Evolutionary conservation across 768 basidiomycete genomes (phyloP), one percentile per base, ranked within the genome.

Genomic region (Lepiota brunneoincarnata): DNA sequence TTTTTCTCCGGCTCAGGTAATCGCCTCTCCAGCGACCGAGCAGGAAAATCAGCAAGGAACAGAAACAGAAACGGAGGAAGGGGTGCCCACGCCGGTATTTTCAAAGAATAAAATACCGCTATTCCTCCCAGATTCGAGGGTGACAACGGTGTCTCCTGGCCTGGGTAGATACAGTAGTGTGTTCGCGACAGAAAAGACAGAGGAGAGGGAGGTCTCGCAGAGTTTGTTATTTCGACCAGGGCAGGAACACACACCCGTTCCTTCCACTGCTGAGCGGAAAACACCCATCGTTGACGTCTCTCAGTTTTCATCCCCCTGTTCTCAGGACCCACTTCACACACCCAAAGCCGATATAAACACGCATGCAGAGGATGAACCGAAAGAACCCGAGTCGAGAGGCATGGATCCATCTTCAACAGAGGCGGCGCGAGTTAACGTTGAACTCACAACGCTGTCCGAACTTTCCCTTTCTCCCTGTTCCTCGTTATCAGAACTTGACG

Each of bases 281-380:
- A 43, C 40, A 15, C 51, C 51, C 7, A 18, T 53, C 15, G 38
- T 53, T 37, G 51, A 53, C 26, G 35, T 45, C 23, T 53, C 51
- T 26, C 50, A 51, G 24, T n/a, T 51, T 21, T 20, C 42, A 7
- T 18, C 50, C 10, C 42, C 50, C 15, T 45, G 31, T 20, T 28
- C 49, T 7, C 39, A 36, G 24, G 37, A 39, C 20, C 20, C 40
- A 31, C 28, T 21, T 12, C 10, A 28, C 35, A 17, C 20, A 17
- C 31, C 34, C 11, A 12, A 18, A 18, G 3, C 28, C 12, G 10
- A 11, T 2, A 5, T 10, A 10, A 2, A 17, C n/a, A 2, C 17
- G 31, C 10, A 11, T 1, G 17, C 45, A 23, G 12, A 31, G 31
- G 31, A 9, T 31, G 7, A 31, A 10, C 31, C 31, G 2, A 31